A percentile compares a stretch with the other conserved stretches of the same genome.
These are phyloP conservation scores for Suhomyces bokatorum DNA, from an alignment of 1,139 yeast species.

Conservation along the genomic window DNA sequence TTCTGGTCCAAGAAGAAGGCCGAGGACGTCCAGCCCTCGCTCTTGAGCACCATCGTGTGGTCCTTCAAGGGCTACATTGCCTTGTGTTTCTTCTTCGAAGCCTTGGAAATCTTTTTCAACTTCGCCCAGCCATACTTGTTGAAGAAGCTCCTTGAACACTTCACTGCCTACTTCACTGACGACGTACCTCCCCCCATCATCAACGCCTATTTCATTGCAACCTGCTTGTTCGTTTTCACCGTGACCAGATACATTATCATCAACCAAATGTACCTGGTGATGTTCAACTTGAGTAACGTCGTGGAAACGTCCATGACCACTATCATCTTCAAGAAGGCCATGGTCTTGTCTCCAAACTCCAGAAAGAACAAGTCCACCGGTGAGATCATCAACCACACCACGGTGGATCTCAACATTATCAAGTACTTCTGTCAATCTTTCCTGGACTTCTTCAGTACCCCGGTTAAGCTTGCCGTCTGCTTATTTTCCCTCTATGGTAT, in stretches of 20 bases:
- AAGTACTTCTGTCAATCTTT: conserved; percentile 20
- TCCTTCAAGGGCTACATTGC: conserved; percentile 15
- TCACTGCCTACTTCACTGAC: conserved; percentile 12
- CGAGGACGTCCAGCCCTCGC: conserved; percentile 19
- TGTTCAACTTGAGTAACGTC: conserved; percentile 19
- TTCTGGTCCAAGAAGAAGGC: conserved; percentile 7
- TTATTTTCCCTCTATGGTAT: conserved; percentile 24
- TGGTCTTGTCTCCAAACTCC: conserved; percentile 28
- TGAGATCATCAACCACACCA: conserved; percentile 30
- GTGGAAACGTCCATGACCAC: conserved; percentile 25
- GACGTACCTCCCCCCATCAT: conserved; percentile 25
- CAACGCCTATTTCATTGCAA: conserved; percentile 23
- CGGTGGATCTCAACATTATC: conserved; percentile 25
- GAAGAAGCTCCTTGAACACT: conserved; percentile 23
- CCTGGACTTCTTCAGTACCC: conserved; percentile 24
- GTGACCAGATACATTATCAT: conserved; percentile 20
- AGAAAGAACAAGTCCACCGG: conserved; percentile 30
- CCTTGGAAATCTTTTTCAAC: conserved; percentile 16
- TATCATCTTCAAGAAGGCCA: conserved; percentile 27
- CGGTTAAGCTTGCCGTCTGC: conserved; percentile 23
- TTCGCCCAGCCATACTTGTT: conserved; percentile 27
- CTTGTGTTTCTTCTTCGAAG: conserved; percentile 12
- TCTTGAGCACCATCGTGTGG: conserved; percentile 18
- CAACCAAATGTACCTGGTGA: conserved; percentile 22
- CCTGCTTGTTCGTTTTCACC: conserved; percentile 20